Evolutionary conservation across 2,329 filamentous ascomycete species (phyloP).

Genomic region (Parasarocladium wereldwijsianum): DNA sequence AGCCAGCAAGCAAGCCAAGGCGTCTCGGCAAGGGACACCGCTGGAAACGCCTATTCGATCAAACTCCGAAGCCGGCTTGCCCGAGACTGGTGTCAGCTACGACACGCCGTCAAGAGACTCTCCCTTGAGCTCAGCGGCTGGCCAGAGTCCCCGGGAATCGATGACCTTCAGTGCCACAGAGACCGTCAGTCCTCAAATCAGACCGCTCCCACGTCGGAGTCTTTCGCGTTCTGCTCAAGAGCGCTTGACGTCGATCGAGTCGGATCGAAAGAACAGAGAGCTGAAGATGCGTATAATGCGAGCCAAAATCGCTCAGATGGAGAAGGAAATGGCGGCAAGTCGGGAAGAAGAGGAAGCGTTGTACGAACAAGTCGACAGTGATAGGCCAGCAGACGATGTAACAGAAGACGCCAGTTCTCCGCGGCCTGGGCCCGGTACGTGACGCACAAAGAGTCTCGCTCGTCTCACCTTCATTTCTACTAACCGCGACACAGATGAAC

Average conservation of each 20-base stretch:
- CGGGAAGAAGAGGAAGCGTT: conserved; percentile 9
- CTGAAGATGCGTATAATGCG: conserved; percentile 30
- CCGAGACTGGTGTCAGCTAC: not conserved
- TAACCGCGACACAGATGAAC: too few species aligned
- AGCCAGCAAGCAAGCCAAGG: conserved; percentile 33
- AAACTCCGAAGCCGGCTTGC: conserved; percentile 4
- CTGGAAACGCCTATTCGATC: not conserved
- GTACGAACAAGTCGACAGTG: not conserved
- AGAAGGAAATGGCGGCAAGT: conserved; percentile 30
- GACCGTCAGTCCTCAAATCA: conserved; percentile 1
- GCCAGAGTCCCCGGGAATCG: conserved; percentile 5
- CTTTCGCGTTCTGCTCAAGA: conserved; percentile 20
- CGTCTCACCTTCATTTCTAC: too few species aligned
- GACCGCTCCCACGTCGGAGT: conserved; percentile 7
- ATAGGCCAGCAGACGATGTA: too few species aligned
- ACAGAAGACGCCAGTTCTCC: conserved; percentile 44
- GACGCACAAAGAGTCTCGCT: too few species aligned
- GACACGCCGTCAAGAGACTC: not conserved
- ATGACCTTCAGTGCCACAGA: conserved; percentile 1
- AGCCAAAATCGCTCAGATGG: conserved; percentile 30
- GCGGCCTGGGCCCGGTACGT: too few species aligned
- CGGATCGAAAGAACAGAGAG: conserved; percentile 22
- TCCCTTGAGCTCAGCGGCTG: not conserved
- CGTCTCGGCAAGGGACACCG: conserved; percentile 10
- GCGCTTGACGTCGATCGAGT: conserved; percentile 20